Conservation (phyloP, 2,329 filamentous ascomycete species). For the Colletotrichum sp. region DNA sequence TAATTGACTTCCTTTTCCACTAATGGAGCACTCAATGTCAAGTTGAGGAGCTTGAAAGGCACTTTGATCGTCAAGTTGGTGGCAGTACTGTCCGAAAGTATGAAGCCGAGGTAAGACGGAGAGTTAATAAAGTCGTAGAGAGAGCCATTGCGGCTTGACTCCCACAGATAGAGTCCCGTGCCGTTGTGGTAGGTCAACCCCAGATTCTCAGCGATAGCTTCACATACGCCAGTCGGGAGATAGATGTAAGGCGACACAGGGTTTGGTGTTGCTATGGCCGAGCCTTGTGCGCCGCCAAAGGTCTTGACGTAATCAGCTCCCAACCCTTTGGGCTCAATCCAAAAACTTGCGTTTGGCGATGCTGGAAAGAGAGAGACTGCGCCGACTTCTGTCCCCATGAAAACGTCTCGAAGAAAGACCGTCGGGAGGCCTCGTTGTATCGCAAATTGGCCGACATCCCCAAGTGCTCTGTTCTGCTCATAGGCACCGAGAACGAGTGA, state of each 20-base stretch:
- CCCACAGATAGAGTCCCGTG: constrained; percentile 45
- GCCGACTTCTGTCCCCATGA: constrained; percentile 26
- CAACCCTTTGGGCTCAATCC: background rate
- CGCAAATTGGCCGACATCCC: constrained; percentile 26
- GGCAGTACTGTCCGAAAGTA: constrained; percentile 32
- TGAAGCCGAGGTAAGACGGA: constrained; percentile 45
- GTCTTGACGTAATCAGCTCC: background rate
- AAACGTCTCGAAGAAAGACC: constrained; percentile 22
- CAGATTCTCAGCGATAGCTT: constrained; percentile 38
- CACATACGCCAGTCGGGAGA: constrained; percentile 42
- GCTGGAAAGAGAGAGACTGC: constrained; percentile 19
- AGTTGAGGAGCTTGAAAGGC: constrained; percentile 42
- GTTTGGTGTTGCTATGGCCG: constrained; percentile 20
- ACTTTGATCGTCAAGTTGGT: constrained; percentile 46
- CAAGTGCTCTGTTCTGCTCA: constrained; percentile 33
- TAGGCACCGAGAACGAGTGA: constrained; percentile 39
- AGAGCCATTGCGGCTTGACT: constrained; percentile 33
- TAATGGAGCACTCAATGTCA: constrained; percentile 42
- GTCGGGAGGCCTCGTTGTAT: constrained; percentile 10
- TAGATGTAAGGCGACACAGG: constrained; percentile 40
- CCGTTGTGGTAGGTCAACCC: constrained; percentile 38
- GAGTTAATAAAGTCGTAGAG: constrained; percentile 41
- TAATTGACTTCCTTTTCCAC: constrained; percentile 24
- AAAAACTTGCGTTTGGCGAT: background rate
- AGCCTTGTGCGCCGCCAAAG: constrained; percentile 12